These are phyloP conservation scores for Xylaria curta DNA, from an alignment of 495 filamentous ascomycete species.

Conservation along the genomic window DNA sequence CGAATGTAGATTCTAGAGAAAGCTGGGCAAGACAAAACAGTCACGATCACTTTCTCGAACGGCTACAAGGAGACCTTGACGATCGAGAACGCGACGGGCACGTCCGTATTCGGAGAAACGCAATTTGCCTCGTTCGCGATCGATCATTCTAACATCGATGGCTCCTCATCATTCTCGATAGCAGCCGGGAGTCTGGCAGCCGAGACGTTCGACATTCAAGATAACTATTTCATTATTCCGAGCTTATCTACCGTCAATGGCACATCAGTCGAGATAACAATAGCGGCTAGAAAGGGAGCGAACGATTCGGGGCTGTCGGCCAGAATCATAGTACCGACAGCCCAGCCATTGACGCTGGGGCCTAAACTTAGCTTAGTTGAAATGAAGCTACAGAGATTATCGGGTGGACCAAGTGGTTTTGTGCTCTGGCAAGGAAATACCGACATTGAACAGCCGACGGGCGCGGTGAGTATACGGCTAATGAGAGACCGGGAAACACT, in stretches of 20 bases:
- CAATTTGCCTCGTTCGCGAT: constrained; percentile 33
- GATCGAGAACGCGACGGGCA: constrained; percentile 29
- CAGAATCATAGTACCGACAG: constrained; percentile 32
- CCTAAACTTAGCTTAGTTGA: constrained; percentile 33
- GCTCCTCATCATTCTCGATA: constrained; percentile 33
- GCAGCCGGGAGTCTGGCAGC: constrained; percentile 20
- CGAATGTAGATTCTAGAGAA: constrained; percentile 5
- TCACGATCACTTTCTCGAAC: constrained; percentile 36
- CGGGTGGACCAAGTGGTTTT: constrained; percentile 24
- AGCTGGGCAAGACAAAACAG: constrained; percentile 20
- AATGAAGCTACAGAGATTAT: constrained; percentile 26
- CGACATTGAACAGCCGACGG: constrained; percentile 27
- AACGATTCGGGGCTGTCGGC: constrained; percentile 29
- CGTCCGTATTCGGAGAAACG: constrained; percentile 33
- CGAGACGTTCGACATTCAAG: constrained; percentile 36
- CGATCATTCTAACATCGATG: constrained; percentile 10
- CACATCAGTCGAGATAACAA: constrained; percentile 32
- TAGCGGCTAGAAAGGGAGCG: constrained; percentile 30
- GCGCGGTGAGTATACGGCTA: constrained; percentile 33
- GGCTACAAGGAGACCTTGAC: constrained; percentile 27
- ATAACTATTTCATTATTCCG: constrained; percentile 37
- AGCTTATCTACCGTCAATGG: constrained; percentile 30
- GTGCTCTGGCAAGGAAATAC: constrained; percentile 32
- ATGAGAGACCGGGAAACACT: constrained; percentile 29
- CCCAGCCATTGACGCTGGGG: constrained; percentile 41